phyloP scores from a whole-genome alignment of 2,329 filamentous ascomycete genomes.

The Alternaria sp. region DNA sequence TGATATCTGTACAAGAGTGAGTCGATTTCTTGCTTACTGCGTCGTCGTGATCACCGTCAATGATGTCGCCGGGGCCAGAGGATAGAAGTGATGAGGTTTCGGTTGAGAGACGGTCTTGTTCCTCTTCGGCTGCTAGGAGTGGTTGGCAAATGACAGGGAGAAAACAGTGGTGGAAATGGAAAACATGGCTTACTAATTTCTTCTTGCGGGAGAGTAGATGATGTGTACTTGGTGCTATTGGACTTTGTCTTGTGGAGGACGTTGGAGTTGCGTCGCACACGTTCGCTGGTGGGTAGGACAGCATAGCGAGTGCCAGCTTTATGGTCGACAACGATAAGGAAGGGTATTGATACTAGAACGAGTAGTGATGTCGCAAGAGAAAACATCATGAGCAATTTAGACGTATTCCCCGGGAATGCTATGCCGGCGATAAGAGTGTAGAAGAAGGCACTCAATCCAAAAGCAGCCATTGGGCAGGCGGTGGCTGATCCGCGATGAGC shows the following conservation, averaged over 20 bases:
- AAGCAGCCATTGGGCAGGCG: constrained; percentile 89
- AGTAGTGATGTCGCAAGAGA: constrained; percentile 80
- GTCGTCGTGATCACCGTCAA: constrained; percentile 52
- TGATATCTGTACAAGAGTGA: constrained; percentile 87
- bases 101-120: constrained; percentile 61
- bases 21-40: constrained; percentile 70
- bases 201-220: constrained; percentile 49
- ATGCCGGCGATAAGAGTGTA: constrained; percentile 83
- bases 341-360: constrained; percentile 80
- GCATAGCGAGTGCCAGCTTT: constrained; percentile 67
- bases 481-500: constrained; percentile 91
- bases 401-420: constrained; percentile 83
- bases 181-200: constrained; percentile 70
- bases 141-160: constrained; percentile 46
- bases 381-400: constrained; percentile 80
- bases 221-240: constrained; percentile 55
- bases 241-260: constrained; percentile 59
- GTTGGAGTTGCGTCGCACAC: constrained; percentile 55
- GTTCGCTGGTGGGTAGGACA: constrained; percentile 62
- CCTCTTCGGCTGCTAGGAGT: constrained; percentile 47
- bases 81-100: constrained; percentile 81
- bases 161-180: constrained; percentile 23
- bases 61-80: constrained; percentile 67
- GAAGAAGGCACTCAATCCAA: constrained; percentile 95
- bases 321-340: constrained; percentile 77